Percentiles rank a stretch among this genome's conserved stretches.
phyloP scores from a whole-genome alignment of 1,284 basidiomycete species.

The Xerocomus minutiporus region DNA sequence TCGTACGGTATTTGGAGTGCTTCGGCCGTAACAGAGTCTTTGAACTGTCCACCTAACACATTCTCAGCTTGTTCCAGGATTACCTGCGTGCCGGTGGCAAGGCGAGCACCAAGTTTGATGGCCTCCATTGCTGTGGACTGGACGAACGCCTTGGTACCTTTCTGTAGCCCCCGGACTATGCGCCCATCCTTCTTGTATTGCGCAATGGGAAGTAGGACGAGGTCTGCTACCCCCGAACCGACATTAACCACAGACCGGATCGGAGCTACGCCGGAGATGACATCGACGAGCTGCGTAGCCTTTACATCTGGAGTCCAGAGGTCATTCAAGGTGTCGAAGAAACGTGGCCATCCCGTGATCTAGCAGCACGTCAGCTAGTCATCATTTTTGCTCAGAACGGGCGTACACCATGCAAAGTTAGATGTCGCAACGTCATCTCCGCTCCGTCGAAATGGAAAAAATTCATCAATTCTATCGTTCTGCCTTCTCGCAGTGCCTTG shows the following conservation, averaged over 20 bases:
- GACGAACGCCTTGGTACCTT: conserved; percentile 88
- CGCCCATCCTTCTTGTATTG: conserved; percentile 97
- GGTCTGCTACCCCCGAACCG: conserved; percentile 92
- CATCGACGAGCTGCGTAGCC: conserved; percentile 94
- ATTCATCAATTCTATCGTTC: conserved; percentile 97
- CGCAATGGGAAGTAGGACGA: conserved; percentile 92
- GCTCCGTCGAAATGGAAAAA: conserved; percentile 99
- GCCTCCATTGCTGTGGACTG: conserved; percentile 93
- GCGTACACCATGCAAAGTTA: conserved; percentile 86
- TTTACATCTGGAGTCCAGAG: conserved; percentile 99
- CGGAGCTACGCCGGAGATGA: conserved; percentile 95
- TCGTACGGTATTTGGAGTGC: conserved; percentile 49
- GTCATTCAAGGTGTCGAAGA: conserved; percentile 91
- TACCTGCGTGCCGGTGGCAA: conserved; percentile 96
- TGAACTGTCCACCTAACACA: conserved; percentile 81
- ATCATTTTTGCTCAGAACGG: neutral
- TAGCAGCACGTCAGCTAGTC: conserved; percentile 31
- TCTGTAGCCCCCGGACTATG: conserved; percentile 90
- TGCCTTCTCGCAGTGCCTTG: conserved; percentile 84
- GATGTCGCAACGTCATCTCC: conserved; percentile 94
- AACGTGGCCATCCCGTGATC: conserved; percentile 85
- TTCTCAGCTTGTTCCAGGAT: conserved; percentile 93
- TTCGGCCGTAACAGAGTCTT: conserved; percentile 61
- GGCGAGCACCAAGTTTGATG: conserved; percentile 87
- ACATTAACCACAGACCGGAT: conserved; percentile 96